These are phyloP conservation scores for Lachancea sp. DNA, from an alignment of 805 yeast genomes.

Conservation along the genomic window DNA sequence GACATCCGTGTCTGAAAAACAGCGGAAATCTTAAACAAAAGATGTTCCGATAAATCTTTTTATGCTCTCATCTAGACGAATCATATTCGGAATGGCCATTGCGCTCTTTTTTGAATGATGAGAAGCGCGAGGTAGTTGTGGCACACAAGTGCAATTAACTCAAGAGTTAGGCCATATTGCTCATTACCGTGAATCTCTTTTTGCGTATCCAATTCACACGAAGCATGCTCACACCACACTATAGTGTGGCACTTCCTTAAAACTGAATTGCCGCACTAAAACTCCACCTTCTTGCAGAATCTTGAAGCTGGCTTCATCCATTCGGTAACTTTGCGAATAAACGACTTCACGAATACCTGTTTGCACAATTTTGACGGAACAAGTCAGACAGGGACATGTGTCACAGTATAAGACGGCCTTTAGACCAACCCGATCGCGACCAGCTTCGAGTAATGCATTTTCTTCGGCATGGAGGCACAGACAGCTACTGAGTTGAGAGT, in stretches of 20 bases:
- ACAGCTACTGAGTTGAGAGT: conserved; percentile 76
- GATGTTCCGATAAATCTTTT: no score
- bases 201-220: no score
- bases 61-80: no score
- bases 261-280: conserved; percentile 51
- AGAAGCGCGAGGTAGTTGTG: no score
- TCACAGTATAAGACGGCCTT: conserved; percentile 77
- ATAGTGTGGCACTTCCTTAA: conserved; percentile 19
- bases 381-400: conserved; percentile 95
- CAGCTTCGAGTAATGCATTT: conserved; percentile 90
- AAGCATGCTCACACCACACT: conserved; percentile 2
- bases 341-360: conserved; percentile 88
- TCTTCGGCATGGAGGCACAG: conserved; percentile 96
- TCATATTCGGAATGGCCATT: no score
- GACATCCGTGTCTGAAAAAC: no score
- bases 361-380: conserved; percentile 92
- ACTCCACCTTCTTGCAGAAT: conserved; percentile 75
- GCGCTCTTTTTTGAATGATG: no score
- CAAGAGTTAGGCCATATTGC: no score
- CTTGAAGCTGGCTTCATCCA: conserved; percentile 73
- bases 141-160: no score
- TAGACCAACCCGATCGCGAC: conserved; percentile 71
- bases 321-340: conserved; percentile 83
- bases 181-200: no score
- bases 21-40: no score